Percentiles rank a stretch among this genome's conserved stretches.
phyloP scores from a whole-genome alignment of 805 yeast species.

The Starmerella lactis-condensi region DNA sequence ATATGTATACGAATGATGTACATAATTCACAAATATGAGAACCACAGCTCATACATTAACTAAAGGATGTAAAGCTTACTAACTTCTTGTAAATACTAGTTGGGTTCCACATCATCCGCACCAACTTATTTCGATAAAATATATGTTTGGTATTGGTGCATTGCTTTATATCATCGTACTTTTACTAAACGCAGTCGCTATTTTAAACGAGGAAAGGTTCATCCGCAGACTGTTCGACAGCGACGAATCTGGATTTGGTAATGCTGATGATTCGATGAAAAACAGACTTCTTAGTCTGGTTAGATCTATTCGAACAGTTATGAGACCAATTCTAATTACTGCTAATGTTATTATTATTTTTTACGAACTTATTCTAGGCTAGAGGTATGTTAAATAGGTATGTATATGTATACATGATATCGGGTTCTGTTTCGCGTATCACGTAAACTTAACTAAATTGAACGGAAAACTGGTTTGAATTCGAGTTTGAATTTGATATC shows the following conservation, averaged over 20 bases:
- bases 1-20: no score
- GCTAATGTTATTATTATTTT: slow-evolving; percentile 46
- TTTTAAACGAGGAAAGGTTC: slow-evolving; percentile 63
- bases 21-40: no score
- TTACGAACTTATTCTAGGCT: slow-evolving; percentile 55
- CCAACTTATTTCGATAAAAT: no score
- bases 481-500: no score
- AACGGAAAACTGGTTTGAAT: neutral
- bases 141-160: slow-evolving; percentile 25
- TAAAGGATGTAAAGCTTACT: no score
- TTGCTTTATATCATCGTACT: slow-evolving; percentile 25
- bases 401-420: neutral
- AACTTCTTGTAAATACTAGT: no score
- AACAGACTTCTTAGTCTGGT: slow-evolving; percentile 45
- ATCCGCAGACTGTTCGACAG: slow-evolving; percentile 39
- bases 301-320: slow-evolving; percentile 54
- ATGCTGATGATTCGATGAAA: slow-evolving; percentile 30
- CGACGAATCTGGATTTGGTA: slow-evolving; percentile 30
- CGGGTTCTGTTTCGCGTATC: no score
- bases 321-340: slow-evolving; percentile 57
- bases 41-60: no score
- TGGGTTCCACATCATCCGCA: no score
- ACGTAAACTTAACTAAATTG: neutral
- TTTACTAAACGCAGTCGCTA: slow-evolving; percentile 56
- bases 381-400: slow-evolving; percentile 6